Evolutionary conservation across 768 basidiomycete species (phyloP).

Genomic region (Dictyophora rubrovolvata): DNA sequence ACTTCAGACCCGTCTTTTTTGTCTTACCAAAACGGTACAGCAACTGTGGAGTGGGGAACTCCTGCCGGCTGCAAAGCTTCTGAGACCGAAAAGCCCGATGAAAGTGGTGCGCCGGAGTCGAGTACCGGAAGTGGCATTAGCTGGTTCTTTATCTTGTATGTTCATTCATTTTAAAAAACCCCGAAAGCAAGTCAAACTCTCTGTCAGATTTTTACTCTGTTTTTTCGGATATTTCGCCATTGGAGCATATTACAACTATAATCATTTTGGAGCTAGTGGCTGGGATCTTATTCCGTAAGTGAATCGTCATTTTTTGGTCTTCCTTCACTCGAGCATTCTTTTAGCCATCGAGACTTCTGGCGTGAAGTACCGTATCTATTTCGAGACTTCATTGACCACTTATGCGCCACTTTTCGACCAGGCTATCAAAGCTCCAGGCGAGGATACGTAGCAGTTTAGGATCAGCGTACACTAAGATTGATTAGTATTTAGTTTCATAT

Average conservation of each 20-base stretch:
- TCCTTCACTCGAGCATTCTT: background rate
- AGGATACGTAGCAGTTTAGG: slow-evolving; percentile 65
- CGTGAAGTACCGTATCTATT: slow-evolving; percentile 82
- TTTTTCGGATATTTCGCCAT: slow-evolving; percentile 62
- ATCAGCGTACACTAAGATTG: background rate
- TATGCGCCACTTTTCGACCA: slow-evolving; percentile 64
- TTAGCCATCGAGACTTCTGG: slow-evolving; percentile 85
- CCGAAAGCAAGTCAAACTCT: no score
- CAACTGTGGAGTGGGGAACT: slow-evolving; percentile 52
- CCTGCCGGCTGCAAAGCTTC: slow-evolving; percentile 47
- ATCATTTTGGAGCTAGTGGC: slow-evolving; percentile 77
- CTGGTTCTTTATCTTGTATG: slow-evolving; percentile 77
- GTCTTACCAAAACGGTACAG: slow-evolving; percentile 48
- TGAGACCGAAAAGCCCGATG: slow-evolving; percentile 19
- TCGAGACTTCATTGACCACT: slow-evolving; percentile 63
- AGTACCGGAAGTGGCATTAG: slow-evolving; percentile 62
- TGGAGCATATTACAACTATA: slow-evolving; percentile 83
- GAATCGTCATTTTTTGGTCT: slow-evolving; percentile 4
- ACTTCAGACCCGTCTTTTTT: slow-evolving; percentile 40
- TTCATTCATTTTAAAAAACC: no score
- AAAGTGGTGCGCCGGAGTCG: slow-evolving; percentile 16
- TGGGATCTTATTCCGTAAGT: slow-evolving; percentile 77
- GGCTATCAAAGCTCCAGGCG: slow-evolving; percentile 46
- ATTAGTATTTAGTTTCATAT: no score
- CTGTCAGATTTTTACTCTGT: slow-evolving; percentile 56